Base-by-base conservation (phyloP, 306 rosid species). In the cucumber (Cucumis sativus) region DNA sequence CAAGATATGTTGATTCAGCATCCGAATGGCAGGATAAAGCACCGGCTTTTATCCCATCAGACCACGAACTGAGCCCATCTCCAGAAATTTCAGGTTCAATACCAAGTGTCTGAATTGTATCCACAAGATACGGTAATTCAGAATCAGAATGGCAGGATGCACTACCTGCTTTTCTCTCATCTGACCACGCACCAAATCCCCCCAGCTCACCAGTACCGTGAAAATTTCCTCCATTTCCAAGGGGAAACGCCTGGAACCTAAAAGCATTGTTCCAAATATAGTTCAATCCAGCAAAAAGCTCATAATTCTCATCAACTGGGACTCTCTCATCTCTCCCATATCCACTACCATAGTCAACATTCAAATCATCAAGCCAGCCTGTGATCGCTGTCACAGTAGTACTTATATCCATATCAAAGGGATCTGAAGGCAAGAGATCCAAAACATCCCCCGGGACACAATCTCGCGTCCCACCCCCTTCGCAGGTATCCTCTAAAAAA, bases 381-480 rank as follows among this genome's bases (percentile, higher is more conserved):
- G 88, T 79, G 80, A 91, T 75, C 8, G 85, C 81, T 1, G 85
- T 85, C 55, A 89, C 75, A 45, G 84, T 84, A 49, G 91, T 86
- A 78, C 80, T 77, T 15, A 77, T 75, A 73, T 83, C 85, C 91
- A 88, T 87, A 18, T 82, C 95, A 78, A 88, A 89, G 35, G 97
- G 97, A 82, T 91, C 97, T 63, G 47, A 74, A 9, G 92, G 95
- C 80, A 89, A 85, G n/a, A 21, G 82, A 83, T 83, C 89, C 76
- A 79, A 75, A 82, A 88, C 55, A 74, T 87, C 97, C 57, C 84
- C 87, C 0, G 95, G 84, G 18, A 85, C 90, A 16, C 88, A 69
- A 23, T 89, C 98, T 85, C 87, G 96, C 3, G 88, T 84, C 69
- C 83, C 80, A 28, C 81, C 72, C 87, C 77, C 86, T 51, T 91